Percentiles rank a stretch among this genome's conserved stretches.
Evolutionary conservation across 2,329 filamentous ascomycete genomes (phyloP).

Genomic region (Rosellinia necatrix): DNA sequence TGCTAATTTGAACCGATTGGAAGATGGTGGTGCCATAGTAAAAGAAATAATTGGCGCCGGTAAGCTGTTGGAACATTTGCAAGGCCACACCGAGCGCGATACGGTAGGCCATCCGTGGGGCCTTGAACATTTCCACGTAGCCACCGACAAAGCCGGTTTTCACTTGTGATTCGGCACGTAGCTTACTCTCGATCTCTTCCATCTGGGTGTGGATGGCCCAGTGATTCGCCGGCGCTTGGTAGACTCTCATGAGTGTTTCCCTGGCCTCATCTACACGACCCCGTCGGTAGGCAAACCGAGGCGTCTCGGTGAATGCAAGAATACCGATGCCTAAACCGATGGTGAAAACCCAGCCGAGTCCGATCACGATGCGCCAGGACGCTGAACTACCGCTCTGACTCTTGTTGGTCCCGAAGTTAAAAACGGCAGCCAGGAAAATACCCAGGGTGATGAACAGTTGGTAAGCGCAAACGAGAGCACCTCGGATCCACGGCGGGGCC

Average conservation of each 20-base stretch:
- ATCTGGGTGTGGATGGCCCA: conserved; percentile 30
- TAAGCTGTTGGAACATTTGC: conserved; percentile 71
- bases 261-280: conserved; percentile 53
- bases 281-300: conserved; percentile 55
- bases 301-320: conserved; percentile 56
- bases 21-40: conserved; percentile 64
- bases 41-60: conserved; percentile 70
- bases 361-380: conserved; percentile 65
- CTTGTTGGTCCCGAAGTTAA: conserved; percentile 65
- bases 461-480: conserved; percentile 67
- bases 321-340: conserved; percentile 54
- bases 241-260: conserved; percentile 53
- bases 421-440: conserved; percentile 62
- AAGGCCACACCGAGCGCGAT: conserved; percentile 63
- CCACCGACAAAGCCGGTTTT: conserved; percentile 17
- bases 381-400: conserved; percentile 50
- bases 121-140: conserved; percentile 64
- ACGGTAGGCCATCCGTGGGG: conserved; percentile 67
- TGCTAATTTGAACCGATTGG: conserved; percentile 54
- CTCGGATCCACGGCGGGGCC: conserved; percentile 68
- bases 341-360: conserved; percentile 57
- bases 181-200: conserved; percentile 57
- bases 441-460: conserved; percentile 75
- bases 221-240: conserved; percentile 42
- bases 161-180: conserved; percentile 50